phyloP scores from a whole-genome alignment of 345 rosid genomes.

The Bruguiera parviflora region DNA sequence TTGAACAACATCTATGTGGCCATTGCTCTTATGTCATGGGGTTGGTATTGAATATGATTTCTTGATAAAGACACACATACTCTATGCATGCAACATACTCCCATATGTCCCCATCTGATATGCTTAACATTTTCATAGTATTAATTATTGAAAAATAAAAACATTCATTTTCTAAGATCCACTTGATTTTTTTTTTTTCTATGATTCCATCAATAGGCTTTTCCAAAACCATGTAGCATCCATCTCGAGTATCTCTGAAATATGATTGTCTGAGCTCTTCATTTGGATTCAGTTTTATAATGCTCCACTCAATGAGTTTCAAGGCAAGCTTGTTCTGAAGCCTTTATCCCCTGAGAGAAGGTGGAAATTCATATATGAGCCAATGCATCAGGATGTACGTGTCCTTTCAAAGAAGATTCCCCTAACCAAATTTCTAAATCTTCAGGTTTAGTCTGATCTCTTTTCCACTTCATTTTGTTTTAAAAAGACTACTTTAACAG shows the following conservation, averaged over 20 bases:
- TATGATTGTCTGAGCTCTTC: conserved; percentile 15
- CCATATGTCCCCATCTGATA: not conserved
- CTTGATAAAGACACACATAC: not conserved
- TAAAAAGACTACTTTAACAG: not conserved
- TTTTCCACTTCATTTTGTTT: not conserved
- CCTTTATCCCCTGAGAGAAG: conserved; percentile 63
- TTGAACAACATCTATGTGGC: not conserved
- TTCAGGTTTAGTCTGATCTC: conserved; percentile 51
- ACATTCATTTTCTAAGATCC: not conserved
- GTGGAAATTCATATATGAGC: conserved; percentile 85
- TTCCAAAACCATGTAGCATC: not conserved
- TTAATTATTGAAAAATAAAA: no score
- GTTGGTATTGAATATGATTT: not conserved
- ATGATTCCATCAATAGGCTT: not conserved
- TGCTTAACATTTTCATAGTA: not conserved
- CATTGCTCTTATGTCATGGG: no score
- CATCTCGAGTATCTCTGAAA: not conserved
- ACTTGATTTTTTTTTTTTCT: not conserved
- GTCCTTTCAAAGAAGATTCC: conserved; percentile 82
- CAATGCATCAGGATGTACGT: conserved; percentile 61
- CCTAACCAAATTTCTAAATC: conserved; percentile 68
- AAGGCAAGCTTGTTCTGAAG: conserved; percentile 78
- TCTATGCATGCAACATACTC: not conserved
- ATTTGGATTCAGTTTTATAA: conserved; percentile 59
- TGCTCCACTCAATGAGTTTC: conserved; percentile 77